These are phyloP conservation scores for Chalciporus sphaerocephalus DNA, from an alignment of 768 basidiomycete genomes.

Conservation along the genomic window DNA sequence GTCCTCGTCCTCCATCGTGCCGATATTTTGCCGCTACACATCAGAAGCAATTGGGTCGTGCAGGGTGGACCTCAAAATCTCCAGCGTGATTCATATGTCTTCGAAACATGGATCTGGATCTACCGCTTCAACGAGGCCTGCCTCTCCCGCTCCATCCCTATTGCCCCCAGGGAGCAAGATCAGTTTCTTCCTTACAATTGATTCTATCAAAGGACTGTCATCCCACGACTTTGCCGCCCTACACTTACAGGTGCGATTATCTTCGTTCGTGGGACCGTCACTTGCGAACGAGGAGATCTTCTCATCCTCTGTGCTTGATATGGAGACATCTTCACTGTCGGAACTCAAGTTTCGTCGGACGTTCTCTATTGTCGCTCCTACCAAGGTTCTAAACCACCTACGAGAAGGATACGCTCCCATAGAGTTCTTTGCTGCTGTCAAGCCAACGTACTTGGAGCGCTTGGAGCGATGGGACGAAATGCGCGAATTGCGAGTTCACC, in stretches of 20 bases:
- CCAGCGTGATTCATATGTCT: constrained; percentile 58
- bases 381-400: constrained; percentile 69
- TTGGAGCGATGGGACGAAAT: constrained; percentile 93
- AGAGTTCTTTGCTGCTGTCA: constrained; percentile 84
- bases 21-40: constrained; percentile 92
- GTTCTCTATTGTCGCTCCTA: constrained; percentile 72
- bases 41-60: constrained; percentile 95
- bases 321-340: constrained; percentile 65
- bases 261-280: constrained; percentile 76
- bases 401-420: constrained; percentile 77
- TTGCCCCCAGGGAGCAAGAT: constrained; percentile 77
- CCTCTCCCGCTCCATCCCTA: constrained; percentile 66
- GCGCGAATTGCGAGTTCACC: constrained; percentile 65
- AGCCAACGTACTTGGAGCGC: constrained; percentile 79
- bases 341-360: constrained; percentile 81
- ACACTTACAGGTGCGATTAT: constrained; percentile 85
- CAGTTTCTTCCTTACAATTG: constrained; percentile 79
- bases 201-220: constrained; percentile 83
- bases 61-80: constrained; percentile 77
- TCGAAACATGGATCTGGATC: constrained; percentile 60
- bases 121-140: constrained; percentile 61
- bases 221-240: constrained; percentile 84
- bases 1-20: constrained; percentile 70
- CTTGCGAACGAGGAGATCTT: constrained; percentile 76
- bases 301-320: constrained; percentile 68